Base-by-base conservation (phyloP, 106 monocot species). In the Dioscorea alata region DNA sequence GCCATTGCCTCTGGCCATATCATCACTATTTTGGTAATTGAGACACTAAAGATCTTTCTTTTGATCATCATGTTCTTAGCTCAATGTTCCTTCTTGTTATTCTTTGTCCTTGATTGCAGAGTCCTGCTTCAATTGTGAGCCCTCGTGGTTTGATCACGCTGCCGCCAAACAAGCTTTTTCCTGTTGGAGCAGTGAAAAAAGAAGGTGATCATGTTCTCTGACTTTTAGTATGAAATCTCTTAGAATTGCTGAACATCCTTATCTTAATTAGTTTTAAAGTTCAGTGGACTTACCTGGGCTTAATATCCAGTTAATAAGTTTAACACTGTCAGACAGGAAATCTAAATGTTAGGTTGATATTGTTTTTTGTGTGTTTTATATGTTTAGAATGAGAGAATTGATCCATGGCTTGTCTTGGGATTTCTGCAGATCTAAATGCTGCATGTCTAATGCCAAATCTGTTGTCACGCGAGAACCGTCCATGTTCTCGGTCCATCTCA, bases 401-500 rank as follows among this genome's bases (percentile, higher is more conserved):
- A 34, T 33, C 13, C 32, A 23, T 12, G 16, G 18, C 19, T 15
- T 19, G 1, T 52, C 16, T 64, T 71, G 4, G 14, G 34, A 61
- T 61, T 48, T 76, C 68, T 87, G 77, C 77, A 97, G 96, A 89
- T 67, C 78, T 82, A 31, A 70, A 68, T 69, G 48, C 67, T 23
- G 68, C 86, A 4, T 89, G 82, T 49, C 54, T 92, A 57, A 70
- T 91, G 68, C 84, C 89, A 50, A 75, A 74, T 15, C 79, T 68
- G 49, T 75, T 97, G 31, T 73, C 89, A 67, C 86, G 81, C 68
- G 80, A 89, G 61, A 68, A 57, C 32, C 73, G 75, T 63, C 89
- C 92, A 68, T 87, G 80, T 87, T 92, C 68, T 69, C 84, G 86
- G n/a, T 97, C 97, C 0, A 89, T 97, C 65, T 84, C 97, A 58